Evolutionary conservation across 2,329 filamentous ascomycete species (phyloP).

Genomic region (Diaporthe velutina): DNA sequence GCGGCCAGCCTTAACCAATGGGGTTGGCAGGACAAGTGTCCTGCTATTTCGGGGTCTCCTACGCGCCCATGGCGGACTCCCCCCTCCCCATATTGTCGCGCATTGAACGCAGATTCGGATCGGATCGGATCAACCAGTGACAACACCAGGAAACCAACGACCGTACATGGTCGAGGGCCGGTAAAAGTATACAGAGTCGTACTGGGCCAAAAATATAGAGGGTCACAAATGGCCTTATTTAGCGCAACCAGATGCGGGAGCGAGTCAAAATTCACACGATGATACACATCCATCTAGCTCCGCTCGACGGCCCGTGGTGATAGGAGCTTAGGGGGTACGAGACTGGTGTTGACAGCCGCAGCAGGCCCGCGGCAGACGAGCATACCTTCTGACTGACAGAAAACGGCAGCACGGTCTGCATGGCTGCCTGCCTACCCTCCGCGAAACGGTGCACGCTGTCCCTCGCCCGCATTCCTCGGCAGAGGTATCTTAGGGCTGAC

Average conservation of each 20-base stretch:
- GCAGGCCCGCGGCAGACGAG: neutral
- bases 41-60: conserved; percentile 1
- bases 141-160: neutral
- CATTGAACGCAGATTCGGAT: neutral
- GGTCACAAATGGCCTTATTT: neutral
- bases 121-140: neutral
- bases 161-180: neutral
- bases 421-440: conserved; percentile 14
- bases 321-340: neutral
- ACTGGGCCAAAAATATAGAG: conserved; percentile 8
- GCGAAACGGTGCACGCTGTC: conserved; percentile 20
- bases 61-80: conserved; percentile 20
- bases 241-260: conserved; percentile 17
- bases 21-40: neutral
- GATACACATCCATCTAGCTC: conserved; percentile 3
- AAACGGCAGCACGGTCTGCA: neutral
- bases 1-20: conserved; percentile 13
- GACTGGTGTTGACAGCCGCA: neutral
- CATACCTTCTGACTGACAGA: neutral
- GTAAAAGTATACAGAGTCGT: neutral
- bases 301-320: conserved; percentile 16
- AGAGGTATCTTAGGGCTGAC: conserved; percentile 34
- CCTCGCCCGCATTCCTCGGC: conserved; percentile 27
- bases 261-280: conserved; percentile 17
- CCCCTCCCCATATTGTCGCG: neutral